These are phyloP conservation scores for Saturnispora quitensis DNA, from an alignment of 805 yeast species.

Conservation along the genomic window DNA sequence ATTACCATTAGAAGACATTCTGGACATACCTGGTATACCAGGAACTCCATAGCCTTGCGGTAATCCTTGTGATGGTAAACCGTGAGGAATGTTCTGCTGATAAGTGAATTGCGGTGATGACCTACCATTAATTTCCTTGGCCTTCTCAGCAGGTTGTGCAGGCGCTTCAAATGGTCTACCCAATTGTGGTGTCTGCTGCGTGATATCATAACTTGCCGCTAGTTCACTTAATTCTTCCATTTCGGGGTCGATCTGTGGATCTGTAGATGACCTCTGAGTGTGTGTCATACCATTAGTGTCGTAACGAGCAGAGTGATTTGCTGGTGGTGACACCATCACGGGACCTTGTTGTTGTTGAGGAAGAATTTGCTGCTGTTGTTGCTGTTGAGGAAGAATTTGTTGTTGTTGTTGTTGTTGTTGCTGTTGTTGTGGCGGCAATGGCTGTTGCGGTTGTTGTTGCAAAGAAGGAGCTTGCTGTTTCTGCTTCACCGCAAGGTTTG, in stretches of 20 bases:
- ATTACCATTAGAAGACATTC: neutral
- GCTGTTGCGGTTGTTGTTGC: neutral
- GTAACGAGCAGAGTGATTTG: neutral
- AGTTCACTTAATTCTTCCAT: conserved; percentile 26
- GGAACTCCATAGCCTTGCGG: conserved; percentile 13
- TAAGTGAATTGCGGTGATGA: conserved; percentile 24
- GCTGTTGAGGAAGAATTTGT: conserved; percentile 4
- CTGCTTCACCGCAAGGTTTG: neutral
- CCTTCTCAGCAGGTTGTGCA: neutral
- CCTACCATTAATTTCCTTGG: conserved; percentile 12
- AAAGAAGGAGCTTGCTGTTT: neutral
- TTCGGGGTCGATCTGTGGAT: conserved; percentile 21
- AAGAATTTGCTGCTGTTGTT: conserved; percentile 1
- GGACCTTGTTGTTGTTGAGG: neutral
- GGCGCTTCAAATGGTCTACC: conserved; percentile 5
- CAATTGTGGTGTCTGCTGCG: conserved; percentile 21
- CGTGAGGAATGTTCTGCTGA: conserved; percentile 26
- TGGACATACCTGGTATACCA: neutral
- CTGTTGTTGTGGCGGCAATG: conserved; percentile 7
- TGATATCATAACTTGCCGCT: conserved; percentile 23
- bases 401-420: conserved; percentile 12
- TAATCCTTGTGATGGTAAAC: conserved; percentile 28
- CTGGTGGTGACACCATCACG: neutral
- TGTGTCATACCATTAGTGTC: neutral
- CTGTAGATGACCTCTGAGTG: conserved; percentile 11